Evolutionary conservation across 257 asterid genomes (phyloP), one percentile per base, ranked within the genome.

Genomic region (Solanum gandarillasii): DNA sequence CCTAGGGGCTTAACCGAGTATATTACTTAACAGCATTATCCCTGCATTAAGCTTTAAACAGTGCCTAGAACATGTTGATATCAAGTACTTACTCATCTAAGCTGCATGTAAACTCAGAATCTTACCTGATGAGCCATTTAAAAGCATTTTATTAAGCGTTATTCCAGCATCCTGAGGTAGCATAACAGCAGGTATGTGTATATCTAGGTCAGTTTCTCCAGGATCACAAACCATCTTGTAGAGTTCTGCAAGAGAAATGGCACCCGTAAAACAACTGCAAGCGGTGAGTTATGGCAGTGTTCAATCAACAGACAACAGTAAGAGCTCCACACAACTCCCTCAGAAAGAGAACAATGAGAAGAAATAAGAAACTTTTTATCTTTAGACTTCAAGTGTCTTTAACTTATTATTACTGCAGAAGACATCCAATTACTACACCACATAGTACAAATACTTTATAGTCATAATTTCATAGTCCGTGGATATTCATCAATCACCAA

Each of bases 161-260:
- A 88, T 88, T 58, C 99, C 99, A 73, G 98, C 99, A 93, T 96
- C 96, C 82, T 87, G 96, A 14, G 98, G 98, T 82, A 96, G 98
- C 94, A 96, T 92, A 85, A 96, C 92, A 83, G 96, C 96, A 82
- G 94, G 98, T 58, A 96, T 96, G 87, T 91, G 90, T 86, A 96
- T 95, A 75, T 94, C 98, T 62, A 96, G 91, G 91, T 95, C 97
- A 32, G 96, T 95, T 91, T 96, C 99, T 88, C 94, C 95, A 32
- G 96, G 93, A 88, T 95, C 98, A 90, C 99, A 96, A 81, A 95
- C 97, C 99, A 96, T 96, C 94, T 96, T 96, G 95, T 94, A 96
- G 39, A 96, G 99, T 91, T 95, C 99, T 96, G 95, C 88, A 91
- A 41, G 43, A 65, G 29, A 88, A 92, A 86, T 86, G 74, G 5